These are phyloP conservation scores for Arabidopsis arenosa DNA, from an alignment of 345 rosid species.

Conservation along the genomic window DNA sequence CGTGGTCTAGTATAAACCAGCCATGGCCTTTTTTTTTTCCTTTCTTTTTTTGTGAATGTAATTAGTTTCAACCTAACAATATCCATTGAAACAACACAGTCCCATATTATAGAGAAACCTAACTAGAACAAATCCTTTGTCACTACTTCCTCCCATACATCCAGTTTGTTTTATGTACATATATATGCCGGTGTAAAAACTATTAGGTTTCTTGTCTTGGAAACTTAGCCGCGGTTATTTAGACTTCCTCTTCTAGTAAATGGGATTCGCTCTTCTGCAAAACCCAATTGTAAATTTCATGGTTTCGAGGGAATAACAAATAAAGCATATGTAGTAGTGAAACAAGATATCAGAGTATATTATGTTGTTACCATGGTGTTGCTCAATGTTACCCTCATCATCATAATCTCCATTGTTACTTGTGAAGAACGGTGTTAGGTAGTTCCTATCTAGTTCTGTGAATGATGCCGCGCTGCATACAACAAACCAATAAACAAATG, in stretches of 20 bases:
- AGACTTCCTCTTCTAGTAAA: constrained; percentile 52
- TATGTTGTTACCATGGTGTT: constrained; percentile 28
- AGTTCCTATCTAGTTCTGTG: constrained; percentile 77
- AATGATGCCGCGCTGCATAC: constrained; percentile 75
- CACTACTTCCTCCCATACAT: constrained; percentile 7
- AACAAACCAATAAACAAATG: not conserved
- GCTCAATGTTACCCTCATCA: constrained; percentile 43
- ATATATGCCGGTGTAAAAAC: constrained; percentile 5
- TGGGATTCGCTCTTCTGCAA: constrained; percentile 55
- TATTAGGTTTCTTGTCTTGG: constrained; percentile 2
- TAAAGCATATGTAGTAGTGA: not conserved
- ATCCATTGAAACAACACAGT: constrained; percentile 25
- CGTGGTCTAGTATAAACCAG: not conserved
- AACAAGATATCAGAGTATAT: not conserved
- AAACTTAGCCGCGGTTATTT: constrained; percentile 41
- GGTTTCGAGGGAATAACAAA: not conserved
- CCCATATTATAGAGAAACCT: not conserved
- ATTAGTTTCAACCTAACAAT: constrained; percentile 22
- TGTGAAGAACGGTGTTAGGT: constrained; percentile 86
- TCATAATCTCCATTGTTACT: constrained; percentile 77
- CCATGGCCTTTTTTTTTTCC: not conserved
- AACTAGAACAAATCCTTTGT: not conserved
- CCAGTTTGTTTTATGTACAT: constrained; percentile 32
- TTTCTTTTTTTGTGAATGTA: not conserved
- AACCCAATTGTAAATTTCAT: not conserved